Conservation (phyloP, 257 asterid genomes). For the Primulina eburnea region DNA sequence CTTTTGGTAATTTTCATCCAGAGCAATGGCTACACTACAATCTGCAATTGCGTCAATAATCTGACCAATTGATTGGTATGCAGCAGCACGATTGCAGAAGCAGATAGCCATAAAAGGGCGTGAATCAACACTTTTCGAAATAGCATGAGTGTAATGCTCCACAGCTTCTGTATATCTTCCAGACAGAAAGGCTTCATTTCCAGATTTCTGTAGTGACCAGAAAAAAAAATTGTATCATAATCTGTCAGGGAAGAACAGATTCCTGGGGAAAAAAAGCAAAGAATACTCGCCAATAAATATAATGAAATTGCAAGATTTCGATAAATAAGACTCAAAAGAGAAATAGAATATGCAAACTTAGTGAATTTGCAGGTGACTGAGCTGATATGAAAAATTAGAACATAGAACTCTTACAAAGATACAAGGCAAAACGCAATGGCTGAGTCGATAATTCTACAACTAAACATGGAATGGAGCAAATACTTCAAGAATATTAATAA, state of each 20-base stretch:
- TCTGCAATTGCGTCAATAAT: constrained; percentile 88
- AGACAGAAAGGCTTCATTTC: constrained; percentile 81
- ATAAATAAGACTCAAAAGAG: constrained; percentile 2
- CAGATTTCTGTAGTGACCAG: constrained; percentile 58
- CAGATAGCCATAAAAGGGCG: constrained; percentile 89
- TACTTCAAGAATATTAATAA: constrained; percentile 2
- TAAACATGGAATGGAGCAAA: neutral
- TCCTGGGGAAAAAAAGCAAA: too few species aligned
- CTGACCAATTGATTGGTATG: constrained; percentile 78
- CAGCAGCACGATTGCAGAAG: constrained; percentile 98
- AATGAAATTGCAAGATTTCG: neutral
- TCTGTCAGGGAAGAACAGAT: neutral
- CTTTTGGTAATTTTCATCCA: constrained; percentile 72
- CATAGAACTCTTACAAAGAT: neutral
- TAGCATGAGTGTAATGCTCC: constrained; percentile 80
- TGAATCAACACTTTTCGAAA: constrained; percentile 69
- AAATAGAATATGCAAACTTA: neutral
- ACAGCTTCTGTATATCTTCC: constrained; percentile 79
- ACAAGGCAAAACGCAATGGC: neutral
- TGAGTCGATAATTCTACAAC: neutral
- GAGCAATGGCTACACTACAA: constrained; percentile 90
- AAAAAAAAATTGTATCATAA: constrained; percentile 4
- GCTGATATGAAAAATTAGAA: neutral
- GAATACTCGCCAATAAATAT: neutral
- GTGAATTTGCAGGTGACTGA: neutral